These are phyloP conservation scores for Fusarium haematococcum DNA, from an alignment of 2,329 filamentous ascomycete genomes.

Conservation along the genomic window DNA sequence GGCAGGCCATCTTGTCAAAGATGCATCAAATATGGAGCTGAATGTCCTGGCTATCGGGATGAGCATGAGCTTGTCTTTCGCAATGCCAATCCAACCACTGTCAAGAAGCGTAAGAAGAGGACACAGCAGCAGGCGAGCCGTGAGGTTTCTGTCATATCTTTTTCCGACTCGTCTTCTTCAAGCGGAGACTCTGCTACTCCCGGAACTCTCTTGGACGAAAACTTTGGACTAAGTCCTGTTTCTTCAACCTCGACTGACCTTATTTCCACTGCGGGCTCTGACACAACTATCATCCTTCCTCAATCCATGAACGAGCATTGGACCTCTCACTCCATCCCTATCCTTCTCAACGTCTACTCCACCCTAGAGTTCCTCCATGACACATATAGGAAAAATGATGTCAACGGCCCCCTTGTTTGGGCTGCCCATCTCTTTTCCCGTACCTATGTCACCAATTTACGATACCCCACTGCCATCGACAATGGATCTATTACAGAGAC, in stretches of 20 bases:
- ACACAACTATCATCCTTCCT: slow-evolving; percentile 21
- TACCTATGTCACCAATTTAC: slow-evolving; percentile 54
- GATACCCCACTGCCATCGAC: slow-evolving; percentile 47
- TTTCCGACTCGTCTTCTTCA: slow-evolving; percentile 13
- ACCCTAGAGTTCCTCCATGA: slow-evolving; percentile 50
- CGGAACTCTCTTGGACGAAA: slow-evolving; percentile 13
- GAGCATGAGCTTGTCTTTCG: slow-evolving; percentile 56
- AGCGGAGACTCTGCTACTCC: slow-evolving; percentile 22
- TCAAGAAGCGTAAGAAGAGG: slow-evolving; percentile 49
- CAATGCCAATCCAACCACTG: slow-evolving; percentile 45
- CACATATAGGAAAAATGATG: slow-evolving; percentile 41
- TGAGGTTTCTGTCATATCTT: slow-evolving; percentile 14
- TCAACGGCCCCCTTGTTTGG: slow-evolving; percentile 53
- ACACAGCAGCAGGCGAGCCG: slow-evolving; percentile 20
- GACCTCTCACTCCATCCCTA: slow-evolving; percentile 54
- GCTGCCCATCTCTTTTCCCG: slow-evolving; percentile 55
- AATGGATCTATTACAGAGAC: slow-evolving; percentile 41
- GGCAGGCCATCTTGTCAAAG: slow-evolving; percentile 53
- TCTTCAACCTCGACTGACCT: slow-evolving; percentile 17
- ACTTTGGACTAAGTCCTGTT: slow-evolving; percentile 5
- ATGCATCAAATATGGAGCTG: slow-evolving; percentile 55
- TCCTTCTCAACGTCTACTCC: slow-evolving; percentile 54
- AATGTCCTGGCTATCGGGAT: slow-evolving; percentile 55
- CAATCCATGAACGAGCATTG: slow-evolving; percentile 51
- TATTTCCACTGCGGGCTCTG: slow-evolving; percentile 16